Evolutionary conservation across 305 asterid species (phyloP), one percentile per base, ranked within the genome.

Genomic region (Caryopteris hybrid): DNA sequence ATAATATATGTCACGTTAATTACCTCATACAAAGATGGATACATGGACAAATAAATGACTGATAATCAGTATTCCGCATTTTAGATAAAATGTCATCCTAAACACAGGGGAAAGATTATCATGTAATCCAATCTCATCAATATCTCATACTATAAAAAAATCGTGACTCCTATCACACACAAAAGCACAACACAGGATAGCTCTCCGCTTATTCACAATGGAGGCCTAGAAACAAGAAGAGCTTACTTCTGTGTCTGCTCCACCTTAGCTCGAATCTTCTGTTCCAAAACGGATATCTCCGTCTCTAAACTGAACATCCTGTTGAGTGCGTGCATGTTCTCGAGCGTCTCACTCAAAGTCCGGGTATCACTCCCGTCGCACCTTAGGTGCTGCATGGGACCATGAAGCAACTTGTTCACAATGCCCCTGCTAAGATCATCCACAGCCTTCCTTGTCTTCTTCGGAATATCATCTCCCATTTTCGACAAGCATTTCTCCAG

Each of bases 291-390:
- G 0, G 99, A 94, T 34, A 91, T 81, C 74, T 94, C 96, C 0
- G 96, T 89, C 78, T 89, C 99, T 4, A 94, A 86, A 78, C 77
- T 85, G 77, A 94, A 94, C 97, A 94, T 91, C 67, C 99, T 68
- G 77, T 94, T 94, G 13, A 94, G 91, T 25, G 99, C 97, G 41
- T 94, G 96, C 99, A 94, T 91, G 64, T 94, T 94, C 88, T 94
- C 97, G 7, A 94, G 93, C 1, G 96, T 94, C 78, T 94, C 99
- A 8, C 85, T 86, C 84, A 94, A 72, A 12, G 97, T 87, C 66
- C 98, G 80, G 74, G 85, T 88, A 42, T 94, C 99, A 57, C 92
- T 94, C 68, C 98, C 99, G 63, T 91, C 99, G 57, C 98, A 94
- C 81, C 99, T 82, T 45, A 94, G 76, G 70, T 94, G 99, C 78